Evolutionary conservation across 257 asterid species (phyloP), one percentile per base, ranked within the genome.

Genomic region (Scutellaria baicalensis): DNA sequence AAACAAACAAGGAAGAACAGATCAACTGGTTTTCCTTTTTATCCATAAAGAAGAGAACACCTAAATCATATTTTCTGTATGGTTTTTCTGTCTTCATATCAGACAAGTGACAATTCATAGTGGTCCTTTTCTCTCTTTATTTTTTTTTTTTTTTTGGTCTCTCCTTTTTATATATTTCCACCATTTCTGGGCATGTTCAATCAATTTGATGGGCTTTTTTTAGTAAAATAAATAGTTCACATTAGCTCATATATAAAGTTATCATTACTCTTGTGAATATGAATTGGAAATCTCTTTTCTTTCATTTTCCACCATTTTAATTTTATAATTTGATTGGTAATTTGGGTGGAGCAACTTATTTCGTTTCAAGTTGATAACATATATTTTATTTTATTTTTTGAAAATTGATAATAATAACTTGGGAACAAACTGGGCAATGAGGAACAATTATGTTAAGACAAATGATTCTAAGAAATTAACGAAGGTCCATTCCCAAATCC

Each of bases 41-140:
- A 77, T 68, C 77, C 70, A 44, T 55, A 40, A 60, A 61, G 35
- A 68, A 3, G 58, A 73, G 70, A 72, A 72, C 84, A 80, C 47
- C 40, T 3, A 48, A 78, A 68, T 20, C 49, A 51, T 21, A 23
- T 17, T 39, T 55, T 49, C 64, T 76, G 75, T 52, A 11, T 35
- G 74, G 67, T 74, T 73, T 77, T 78, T 48, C 12, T 83, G 90
- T 83, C 89, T 69, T 78, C 93, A 71, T 12, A 77, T 74, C 73
- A 20, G 82, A 82, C 83, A 70, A 82, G 67, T 79, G 84, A 83
- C 89, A 79, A 65, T 79, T 74, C 86, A 76, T 79, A 70, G 80
- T 74, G 93, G 77, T 78, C 83, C 80, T 69, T 27, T 51, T 69
- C 40, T 60, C 33, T 40, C 6, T 60, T 44, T 45, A 39, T 36